Evolutionary conservation across 2,329 filamentous ascomycete genomes (phyloP).

Genomic region (Botryosphaeria dothidea): DNA sequence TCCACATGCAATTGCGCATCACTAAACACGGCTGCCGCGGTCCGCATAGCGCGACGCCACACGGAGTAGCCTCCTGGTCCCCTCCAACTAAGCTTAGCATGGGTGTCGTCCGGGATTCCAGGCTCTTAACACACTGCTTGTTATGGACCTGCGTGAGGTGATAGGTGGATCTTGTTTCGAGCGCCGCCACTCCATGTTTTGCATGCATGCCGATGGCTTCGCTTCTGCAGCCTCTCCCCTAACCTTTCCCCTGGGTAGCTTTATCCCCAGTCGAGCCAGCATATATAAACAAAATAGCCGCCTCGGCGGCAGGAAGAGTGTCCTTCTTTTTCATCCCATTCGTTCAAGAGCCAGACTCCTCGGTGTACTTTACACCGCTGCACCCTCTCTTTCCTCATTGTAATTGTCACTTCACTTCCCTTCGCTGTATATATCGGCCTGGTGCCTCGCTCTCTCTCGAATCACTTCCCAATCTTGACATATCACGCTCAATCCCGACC

Average conservation of each 20-base stretch:
- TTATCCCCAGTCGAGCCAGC: background rate
- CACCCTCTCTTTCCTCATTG: background rate
- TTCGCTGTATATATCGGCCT: constrained; percentile 10
- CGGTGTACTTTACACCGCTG: background rate
- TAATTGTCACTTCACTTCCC: background rate
- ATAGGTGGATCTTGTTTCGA: constrained; percentile 20
- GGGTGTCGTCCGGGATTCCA: background rate
- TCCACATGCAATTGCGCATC: background rate
- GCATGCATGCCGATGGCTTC: constrained; percentile 5
- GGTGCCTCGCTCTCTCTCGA: constrained; percentile 4
- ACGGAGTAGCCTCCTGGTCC: background rate
- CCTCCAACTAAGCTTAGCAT: constrained; percentile 3
- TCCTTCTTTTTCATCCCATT: background rate
- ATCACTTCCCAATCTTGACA: background rate
- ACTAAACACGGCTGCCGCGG: background rate
- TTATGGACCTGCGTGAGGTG: constrained; percentile 1
- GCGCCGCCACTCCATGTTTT: constrained; percentile 6
- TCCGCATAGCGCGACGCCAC: background rate
- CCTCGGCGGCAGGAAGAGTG: background rate
- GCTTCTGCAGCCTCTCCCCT: background rate
- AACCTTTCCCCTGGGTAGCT: background rate
- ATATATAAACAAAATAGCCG: constrained; percentile 17
- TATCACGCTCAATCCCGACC: background rate
- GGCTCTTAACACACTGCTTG: constrained; percentile 6
- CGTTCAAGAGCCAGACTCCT: background rate